Percentiles rank a stretch among this genome's conserved stretches.
Conservation (phyloP, 257 asterid genomes). For the Ligustrum vulgare region DNA sequence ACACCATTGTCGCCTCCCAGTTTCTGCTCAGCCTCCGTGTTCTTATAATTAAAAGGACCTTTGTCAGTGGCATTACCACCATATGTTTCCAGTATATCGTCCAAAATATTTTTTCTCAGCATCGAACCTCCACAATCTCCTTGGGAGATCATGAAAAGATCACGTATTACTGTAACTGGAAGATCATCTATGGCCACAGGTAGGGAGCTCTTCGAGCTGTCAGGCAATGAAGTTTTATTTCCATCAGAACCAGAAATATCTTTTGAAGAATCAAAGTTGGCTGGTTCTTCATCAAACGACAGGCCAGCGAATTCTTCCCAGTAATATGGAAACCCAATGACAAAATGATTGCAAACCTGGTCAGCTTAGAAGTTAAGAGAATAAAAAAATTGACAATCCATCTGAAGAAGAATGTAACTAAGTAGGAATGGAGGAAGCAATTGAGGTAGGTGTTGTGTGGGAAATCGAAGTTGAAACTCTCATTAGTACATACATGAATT, state of each 20-base stretch:
- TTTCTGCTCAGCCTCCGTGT: slow-evolving; percentile 1
- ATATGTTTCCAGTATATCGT: slow-evolving; percentile 28
- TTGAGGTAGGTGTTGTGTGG: neutral
- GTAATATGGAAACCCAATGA: slow-evolving; percentile 70
- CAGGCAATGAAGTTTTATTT: slow-evolving; percentile 19
- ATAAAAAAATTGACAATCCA: neutral
- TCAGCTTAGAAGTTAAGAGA: slow-evolving; percentile 3
- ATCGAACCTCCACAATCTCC: slow-evolving; percentile 24
- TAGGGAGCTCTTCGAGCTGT: slow-evolving; percentile 5
- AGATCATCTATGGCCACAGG: slow-evolving; percentile 25
- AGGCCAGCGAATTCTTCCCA: slow-evolving; percentile 60
- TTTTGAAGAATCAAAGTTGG: slow-evolving; percentile 9
- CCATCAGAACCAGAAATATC: slow-evolving; percentile 28
- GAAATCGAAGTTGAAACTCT: neutral
- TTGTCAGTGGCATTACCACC: slow-evolving; percentile 17
- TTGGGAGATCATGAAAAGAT: slow-evolving; percentile 25
- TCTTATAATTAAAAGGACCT: slow-evolving; percentile 9
- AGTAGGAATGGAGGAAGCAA: neutral
- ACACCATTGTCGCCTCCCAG: neutral
- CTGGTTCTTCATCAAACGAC: slow-evolving; percentile 36
- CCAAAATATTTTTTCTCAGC: slow-evolving; percentile 22
- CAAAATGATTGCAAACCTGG: slow-evolving; percentile 57
- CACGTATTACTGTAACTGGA: slow-evolving; percentile 29
- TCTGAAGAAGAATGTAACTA: neutral
- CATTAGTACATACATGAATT: neutral